These are phyloP conservation scores for Dalbergia oliveri DNA, from an alignment of 306 rosid species.

Conservation along the genomic window DNA sequence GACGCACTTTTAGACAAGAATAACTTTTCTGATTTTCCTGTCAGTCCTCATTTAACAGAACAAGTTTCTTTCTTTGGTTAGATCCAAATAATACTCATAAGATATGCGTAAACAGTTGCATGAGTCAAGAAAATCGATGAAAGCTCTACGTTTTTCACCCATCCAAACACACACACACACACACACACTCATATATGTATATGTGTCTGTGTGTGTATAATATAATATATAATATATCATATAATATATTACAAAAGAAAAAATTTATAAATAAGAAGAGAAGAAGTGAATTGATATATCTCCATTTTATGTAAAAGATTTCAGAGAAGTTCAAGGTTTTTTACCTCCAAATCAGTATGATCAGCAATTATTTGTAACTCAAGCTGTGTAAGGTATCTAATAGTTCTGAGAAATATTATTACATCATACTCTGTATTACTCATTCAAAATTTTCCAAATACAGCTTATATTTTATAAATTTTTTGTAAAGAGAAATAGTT, in stretches of 20 bases:
- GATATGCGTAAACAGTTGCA: not conserved
- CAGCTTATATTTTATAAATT: not conserved
- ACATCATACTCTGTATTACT: not conserved
- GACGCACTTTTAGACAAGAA: not conserved
- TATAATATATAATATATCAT: no score
- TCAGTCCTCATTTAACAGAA: slow-evolving; percentile 1
- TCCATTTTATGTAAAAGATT: not conserved
- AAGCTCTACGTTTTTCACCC: no score
- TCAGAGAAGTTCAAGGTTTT: not conserved
- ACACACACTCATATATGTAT: no score
- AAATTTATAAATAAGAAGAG: not conserved
- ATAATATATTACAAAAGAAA: no score
- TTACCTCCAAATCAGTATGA: slow-evolving; percentile 9
- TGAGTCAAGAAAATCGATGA: slow-evolving; percentile 3
- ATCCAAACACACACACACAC: no score
- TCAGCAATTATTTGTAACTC: not conserved
- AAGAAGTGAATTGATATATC: not conserved
- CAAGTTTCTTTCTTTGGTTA: not conserved
- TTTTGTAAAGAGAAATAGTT: not conserved
- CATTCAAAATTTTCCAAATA: not conserved
- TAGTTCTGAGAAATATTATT: not conserved
- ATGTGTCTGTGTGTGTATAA: no score
- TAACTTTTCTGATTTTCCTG: not conserved
- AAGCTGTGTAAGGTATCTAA: not conserved
- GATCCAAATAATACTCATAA: slow-evolving; percentile 10